A percentile compares a stretch with the other conserved stretches of the same genome.
Conservation (phyloP, 164 flowering plant genomes). For the Stephania yunnanensis region DNA sequence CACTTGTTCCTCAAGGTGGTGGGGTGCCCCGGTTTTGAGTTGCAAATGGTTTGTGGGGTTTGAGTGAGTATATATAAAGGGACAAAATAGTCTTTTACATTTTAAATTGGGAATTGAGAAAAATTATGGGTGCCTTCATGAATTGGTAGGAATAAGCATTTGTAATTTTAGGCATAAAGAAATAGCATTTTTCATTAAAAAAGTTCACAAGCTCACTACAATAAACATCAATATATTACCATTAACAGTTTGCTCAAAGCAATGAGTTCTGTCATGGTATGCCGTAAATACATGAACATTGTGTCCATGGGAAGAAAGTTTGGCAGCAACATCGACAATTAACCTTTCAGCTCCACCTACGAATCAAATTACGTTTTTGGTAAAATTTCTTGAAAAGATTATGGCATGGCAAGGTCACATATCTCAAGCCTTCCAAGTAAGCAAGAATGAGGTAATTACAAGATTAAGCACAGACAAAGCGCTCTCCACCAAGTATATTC, state of each 20-base stretch:
- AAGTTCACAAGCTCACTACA: not conserved
- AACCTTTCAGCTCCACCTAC: slow-evolving; percentile 96
- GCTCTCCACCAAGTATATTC: not conserved
- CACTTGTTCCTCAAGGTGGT: too few relatives aligned
- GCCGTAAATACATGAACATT: slow-evolving; percentile 83
- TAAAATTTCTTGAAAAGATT: not conserved
- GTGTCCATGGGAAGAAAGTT: slow-evolving; percentile 76
- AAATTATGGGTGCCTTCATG: too few relatives aligned
- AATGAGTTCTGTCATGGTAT: slow-evolving; percentile 77
- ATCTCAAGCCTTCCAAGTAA: not conserved
- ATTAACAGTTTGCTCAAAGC: slow-evolving; percentile 89
- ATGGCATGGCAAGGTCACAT: not conserved
- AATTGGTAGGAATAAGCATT: too few relatives aligned
- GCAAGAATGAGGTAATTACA: not conserved
- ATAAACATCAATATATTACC: slow-evolving; percentile 32
- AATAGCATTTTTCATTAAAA: not conserved
- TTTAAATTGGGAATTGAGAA: too few relatives aligned
- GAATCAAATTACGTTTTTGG: slow-evolving; percentile 1
- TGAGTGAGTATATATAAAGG: too few relatives aligned
- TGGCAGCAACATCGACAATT: slow-evolving; percentile 87
- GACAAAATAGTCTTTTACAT: too few relatives aligned
- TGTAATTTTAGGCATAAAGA: too few relatives aligned
- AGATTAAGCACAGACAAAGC: not conserved
- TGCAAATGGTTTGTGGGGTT: too few relatives aligned
- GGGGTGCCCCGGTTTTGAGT: too few relatives aligned